phyloP scores from a whole-genome alignment of 1,284 basidiomycete species.

The Rhizoctonia solani region DNA sequence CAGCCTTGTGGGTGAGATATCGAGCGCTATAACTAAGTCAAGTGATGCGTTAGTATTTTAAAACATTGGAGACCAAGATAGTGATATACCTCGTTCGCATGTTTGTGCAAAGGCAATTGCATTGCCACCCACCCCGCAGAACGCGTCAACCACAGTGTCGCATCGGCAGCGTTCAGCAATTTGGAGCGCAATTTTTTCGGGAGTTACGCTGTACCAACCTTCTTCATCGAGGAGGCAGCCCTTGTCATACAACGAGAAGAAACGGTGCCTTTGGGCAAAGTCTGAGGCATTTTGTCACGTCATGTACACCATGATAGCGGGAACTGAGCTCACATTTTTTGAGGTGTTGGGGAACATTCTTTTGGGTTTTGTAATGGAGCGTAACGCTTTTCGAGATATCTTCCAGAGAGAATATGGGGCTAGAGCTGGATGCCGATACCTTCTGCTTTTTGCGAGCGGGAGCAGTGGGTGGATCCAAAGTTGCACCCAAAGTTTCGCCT shows the following conservation, averaged over 20 bases:
- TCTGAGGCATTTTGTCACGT: conserved; percentile 55
- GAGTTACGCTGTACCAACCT: conserved; percentile 98
- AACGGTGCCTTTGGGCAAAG: conserved; percentile 79
- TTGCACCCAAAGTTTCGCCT: background rate
- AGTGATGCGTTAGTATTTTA: background rate
- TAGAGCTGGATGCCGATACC: background rate
- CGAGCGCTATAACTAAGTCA: conserved; percentile 82
- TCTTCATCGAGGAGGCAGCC: conserved; percentile 83
- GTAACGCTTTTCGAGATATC: background rate
- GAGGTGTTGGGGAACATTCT: conserved; percentile 71
- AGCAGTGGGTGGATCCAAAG: background rate
- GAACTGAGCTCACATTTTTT: conserved; percentile 71
- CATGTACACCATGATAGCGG: conserved; percentile 11
- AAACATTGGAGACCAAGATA: background rate
- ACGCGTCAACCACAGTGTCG: conserved; percentile 85
- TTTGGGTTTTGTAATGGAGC: conserved; percentile 22
- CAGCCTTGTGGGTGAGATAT: conserved; percentile 81
- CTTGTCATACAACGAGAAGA: conserved; percentile 78
- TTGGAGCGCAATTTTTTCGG: conserved; percentile 86
- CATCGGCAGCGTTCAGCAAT: conserved; percentile 91
- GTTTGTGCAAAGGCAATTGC: conserved; percentile 96
- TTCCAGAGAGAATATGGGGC: background rate
- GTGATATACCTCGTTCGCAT: conserved; percentile 74
- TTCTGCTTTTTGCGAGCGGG: conserved; percentile 25
- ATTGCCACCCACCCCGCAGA: conserved; percentile 98